phyloP scores from a whole-genome alignment of 257 asterid species.

The Jaltomata sinuosa region DNA sequence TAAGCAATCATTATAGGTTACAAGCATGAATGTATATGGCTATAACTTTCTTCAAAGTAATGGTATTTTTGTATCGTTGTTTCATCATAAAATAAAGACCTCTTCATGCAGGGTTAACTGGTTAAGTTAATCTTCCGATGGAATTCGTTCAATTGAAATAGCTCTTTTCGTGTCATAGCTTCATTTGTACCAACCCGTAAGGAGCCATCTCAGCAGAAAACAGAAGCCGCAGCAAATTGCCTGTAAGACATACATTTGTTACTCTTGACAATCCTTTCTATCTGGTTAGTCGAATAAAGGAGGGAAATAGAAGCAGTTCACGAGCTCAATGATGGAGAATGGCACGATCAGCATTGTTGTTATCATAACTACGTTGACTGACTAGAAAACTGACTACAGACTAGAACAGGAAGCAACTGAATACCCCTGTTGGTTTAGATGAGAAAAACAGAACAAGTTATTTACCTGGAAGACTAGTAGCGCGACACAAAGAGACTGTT shows the following conservation, averaged over 20 bases:
- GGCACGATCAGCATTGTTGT: background rate
- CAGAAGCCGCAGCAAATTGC: constrained; percentile 80
- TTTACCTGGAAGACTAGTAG: constrained; percentile 78
- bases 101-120: background rate
- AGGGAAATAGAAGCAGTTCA: background rate
- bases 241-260: constrained; percentile 16
- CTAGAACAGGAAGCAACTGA: background rate
- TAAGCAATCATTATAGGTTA: background rate
- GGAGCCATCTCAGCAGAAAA: constrained; percentile 70
- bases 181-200: constrained; percentile 91
- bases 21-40: background rate
- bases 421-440: background rate
- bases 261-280: background rate
- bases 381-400: background rate
- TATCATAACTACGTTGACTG: background rate
- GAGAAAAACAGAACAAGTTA: background rate
- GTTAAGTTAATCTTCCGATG: background rate
- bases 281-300: background rate
- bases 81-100: background rate
- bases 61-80: background rate
- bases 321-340: background rate
- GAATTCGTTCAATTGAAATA: background rate
- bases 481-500: constrained; percentile 64
- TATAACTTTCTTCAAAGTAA: background rate
- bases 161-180: background rate